Percentiles rank a stretch among this genome's conserved stretches.
These are phyloP conservation scores for Pelargonium cotyledonis DNA, from an alignment of 441 rosid genomes.

Conservation along the genomic window DNA sequence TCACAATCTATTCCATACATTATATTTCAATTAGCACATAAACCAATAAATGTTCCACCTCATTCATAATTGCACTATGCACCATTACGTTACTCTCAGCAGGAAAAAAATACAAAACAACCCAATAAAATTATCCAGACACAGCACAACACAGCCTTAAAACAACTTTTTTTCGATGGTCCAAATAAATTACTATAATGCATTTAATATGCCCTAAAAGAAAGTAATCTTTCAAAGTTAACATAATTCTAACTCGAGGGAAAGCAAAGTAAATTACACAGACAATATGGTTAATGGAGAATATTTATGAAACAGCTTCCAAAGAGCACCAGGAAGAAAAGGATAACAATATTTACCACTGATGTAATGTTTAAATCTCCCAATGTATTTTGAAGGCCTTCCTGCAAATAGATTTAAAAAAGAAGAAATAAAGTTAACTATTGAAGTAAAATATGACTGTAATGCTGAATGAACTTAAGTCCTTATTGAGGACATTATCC, in stretches of 20 bases:
- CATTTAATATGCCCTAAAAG: not conserved
- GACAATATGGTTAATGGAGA: not conserved
- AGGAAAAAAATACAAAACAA: no score
- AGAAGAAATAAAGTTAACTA: no score
- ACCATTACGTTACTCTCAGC: no score
- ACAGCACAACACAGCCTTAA: not conserved
- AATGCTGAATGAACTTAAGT: not conserved
- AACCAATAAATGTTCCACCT: no score
- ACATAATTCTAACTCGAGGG: not conserved
- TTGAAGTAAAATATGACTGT: no score
- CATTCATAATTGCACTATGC: no score
- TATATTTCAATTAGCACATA: no score
- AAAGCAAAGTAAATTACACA: not conserved
- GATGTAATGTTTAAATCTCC: conserved; percentile 35
- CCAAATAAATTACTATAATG: no score
- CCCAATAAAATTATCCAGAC: no score
- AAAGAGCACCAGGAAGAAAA: not conserved
- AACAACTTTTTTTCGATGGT: no score
- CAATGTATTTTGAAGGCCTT: conserved; percentile 38
- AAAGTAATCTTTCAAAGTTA: not conserved
- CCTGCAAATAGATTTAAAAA: conserved; percentile 34
- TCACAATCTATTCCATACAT: no score
- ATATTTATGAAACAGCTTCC: not conserved
- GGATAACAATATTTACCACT: conserved; percentile 44
- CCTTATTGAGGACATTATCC: not conserved